Evolutionary conservation across 2,329 filamentous ascomycete species (phyloP).

Genomic region (Diaporthe ampelina): DNA sequence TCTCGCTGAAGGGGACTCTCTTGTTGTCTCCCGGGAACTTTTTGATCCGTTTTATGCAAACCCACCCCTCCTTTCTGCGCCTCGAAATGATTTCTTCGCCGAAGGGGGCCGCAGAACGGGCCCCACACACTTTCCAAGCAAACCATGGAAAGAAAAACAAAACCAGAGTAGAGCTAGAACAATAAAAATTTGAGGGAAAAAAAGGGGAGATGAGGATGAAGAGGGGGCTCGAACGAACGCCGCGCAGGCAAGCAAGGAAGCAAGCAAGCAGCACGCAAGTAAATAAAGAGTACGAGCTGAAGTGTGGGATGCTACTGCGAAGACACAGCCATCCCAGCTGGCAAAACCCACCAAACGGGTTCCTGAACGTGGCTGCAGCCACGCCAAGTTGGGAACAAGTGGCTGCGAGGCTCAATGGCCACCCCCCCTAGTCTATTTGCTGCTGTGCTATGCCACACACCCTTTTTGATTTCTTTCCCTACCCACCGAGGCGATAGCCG

Average conservation of each 20-base stretch:
- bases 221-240: too few species aligned
- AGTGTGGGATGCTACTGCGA: constrained; percentile 5
- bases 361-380: constrained; percentile 37
- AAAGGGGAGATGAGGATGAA: too few species aligned
- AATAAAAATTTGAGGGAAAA: too few species aligned
- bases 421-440: constrained; percentile 9
- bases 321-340: constrained; percentile 16
- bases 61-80: constrained; percentile 10
- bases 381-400: constrained; percentile 24
- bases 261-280: not conserved
- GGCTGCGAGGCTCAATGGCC: constrained; percentile 2
- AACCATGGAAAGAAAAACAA: not conserved
- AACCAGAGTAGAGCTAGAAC: not conserved
- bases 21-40: not conserved
- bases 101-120: constrained; percentile 26
- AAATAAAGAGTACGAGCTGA: not conserved
- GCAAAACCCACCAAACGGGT: constrained; percentile 31
- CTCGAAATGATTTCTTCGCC: constrained; percentile 24
- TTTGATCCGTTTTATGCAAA: constrained; percentile 35
- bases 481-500: not conserved
- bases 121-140: constrained; percentile 1
- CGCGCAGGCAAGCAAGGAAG: not conserved
- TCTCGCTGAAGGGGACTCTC: not conserved
- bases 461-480: not conserved
- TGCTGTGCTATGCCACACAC: constrained; percentile 35